Percentiles rank a stretch among this genome's conserved stretches.
Conservation (phyloP, 2,329 filamentous ascomycete species). For the Graphilbum ipis-grandicollis region DNA sequence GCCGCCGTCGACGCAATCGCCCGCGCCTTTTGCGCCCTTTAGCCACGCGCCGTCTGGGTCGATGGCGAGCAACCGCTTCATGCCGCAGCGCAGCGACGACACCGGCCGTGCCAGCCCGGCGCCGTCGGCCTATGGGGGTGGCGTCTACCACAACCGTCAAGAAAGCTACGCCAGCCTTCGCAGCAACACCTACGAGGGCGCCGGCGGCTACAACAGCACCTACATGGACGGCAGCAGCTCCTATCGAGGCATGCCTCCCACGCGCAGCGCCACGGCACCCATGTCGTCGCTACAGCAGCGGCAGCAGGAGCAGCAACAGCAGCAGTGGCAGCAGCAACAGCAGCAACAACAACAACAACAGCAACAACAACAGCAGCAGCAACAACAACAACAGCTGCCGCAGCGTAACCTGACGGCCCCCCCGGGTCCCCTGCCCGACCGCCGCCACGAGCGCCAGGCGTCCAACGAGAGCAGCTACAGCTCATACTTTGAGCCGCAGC, state of each 20-base stretch:
- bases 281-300: slow-evolving; percentile 12
- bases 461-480: slow-evolving; percentile 7
- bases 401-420: slow-evolving; percentile 19
- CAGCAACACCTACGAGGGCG: not conserved
- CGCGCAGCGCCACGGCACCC: slow-evolving; percentile 15
- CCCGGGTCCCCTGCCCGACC: slow-evolving; percentile 9
- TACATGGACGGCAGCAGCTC: not conserved
- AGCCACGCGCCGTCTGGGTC: not conserved
- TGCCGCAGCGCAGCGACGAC: not conserved
- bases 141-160: not conserved
- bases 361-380: not conserved
- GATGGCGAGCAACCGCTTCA: slow-evolving; percentile 4
- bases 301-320: no score
- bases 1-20: not conserved
- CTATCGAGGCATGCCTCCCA: slow-evolving; percentile 5
- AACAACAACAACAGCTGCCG: slow-evolving; percentile 9
- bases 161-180: not conserved
- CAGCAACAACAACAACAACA: not conserved
- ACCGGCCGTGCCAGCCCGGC: slow-evolving; percentile 14
- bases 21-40: not conserved
- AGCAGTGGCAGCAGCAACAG: slow-evolving; percentile 6
- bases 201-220: not conserved
- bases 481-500: slow-evolving; percentile 7
- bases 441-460: slow-evolving; percentile 5
- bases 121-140: slow-evolving; percentile 9